Evolutionary conservation across 2,329 filamentous ascomycete genomes (phyloP).

Genomic region (Cercospora sp.): DNA sequence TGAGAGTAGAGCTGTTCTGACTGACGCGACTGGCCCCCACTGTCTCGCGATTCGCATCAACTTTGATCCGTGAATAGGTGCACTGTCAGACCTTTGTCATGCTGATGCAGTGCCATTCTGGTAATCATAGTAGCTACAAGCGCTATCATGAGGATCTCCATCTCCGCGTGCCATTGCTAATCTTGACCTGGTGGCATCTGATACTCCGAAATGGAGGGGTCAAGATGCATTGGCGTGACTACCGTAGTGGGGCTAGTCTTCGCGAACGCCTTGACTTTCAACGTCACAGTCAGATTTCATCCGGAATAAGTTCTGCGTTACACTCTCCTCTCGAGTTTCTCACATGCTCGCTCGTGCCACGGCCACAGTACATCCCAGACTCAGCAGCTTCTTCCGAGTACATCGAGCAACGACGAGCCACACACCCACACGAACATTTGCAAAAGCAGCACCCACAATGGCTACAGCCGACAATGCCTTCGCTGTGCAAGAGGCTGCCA

Average conservation of each 20-base stretch:
- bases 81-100: not conserved
- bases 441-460: conserved; percentile 12
- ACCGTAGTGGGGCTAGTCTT: not conserved
- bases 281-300: conserved; percentile 10
- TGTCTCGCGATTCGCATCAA: not conserved
- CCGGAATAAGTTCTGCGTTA: not conserved
- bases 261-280: conserved; percentile 1
- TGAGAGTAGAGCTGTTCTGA: not conserved
- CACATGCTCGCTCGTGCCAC: conserved; percentile 3
- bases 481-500: conserved; percentile 13
- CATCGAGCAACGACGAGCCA: not conserved
- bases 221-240: not conserved
- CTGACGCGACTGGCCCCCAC: not conserved
- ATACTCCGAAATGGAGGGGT: conserved; percentile 1
- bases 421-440: not conserved
- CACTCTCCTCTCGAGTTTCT: not conserved
- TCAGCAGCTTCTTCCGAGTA: not conserved
- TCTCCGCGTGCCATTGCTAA: not conserved
- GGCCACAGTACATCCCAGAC: not conserved
- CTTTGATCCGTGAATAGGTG: not conserved
- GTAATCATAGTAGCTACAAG: not conserved
- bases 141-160: not conserved
- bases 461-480: conserved; percentile 12
- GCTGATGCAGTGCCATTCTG: not conserved
- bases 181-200: not conserved